Conservation (phyloP, 2,329 filamentous ascomycete species). For the Colletotrichum destructivum region DNA sequence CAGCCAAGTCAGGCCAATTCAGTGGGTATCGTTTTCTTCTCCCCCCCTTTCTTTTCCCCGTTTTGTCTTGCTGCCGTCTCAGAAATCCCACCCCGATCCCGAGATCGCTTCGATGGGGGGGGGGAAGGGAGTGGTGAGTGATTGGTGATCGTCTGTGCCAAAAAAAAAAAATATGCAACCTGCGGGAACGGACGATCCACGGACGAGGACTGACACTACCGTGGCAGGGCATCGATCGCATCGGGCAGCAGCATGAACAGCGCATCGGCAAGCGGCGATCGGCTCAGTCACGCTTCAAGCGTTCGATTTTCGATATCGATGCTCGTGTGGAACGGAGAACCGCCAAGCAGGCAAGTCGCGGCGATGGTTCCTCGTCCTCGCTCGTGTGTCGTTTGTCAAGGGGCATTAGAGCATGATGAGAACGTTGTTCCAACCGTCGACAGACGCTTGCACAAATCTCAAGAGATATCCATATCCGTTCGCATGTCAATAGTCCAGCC, state of each 20-base stretch:
- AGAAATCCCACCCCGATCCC: background rate
- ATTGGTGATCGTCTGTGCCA: background rate
- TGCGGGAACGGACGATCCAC: conserved; percentile 15
- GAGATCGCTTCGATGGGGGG: conserved; percentile 1
- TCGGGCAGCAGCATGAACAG: background rate
- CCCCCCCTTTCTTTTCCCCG: background rate
- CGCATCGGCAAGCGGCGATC: conserved; percentile 9
- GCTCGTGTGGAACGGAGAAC: background rate
- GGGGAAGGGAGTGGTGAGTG: background rate
- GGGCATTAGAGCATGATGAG: background rate
- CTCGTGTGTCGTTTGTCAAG: background rate
- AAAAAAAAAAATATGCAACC: background rate
- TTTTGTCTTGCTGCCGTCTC: background rate
- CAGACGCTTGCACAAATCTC: background rate
- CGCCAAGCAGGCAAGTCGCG: background rate
- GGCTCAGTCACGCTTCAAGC: background rate
- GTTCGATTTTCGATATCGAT: background rate
- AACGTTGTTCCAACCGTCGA: background rate
- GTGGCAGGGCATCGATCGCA: background rate
- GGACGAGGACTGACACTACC: background rate
- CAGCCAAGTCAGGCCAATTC: background rate
- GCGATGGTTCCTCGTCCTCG: background rate
- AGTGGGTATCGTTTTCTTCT: no score
- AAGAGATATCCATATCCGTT: background rate
- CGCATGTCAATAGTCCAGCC: background rate